Evolutionary conservation across 2,329 filamentous ascomycete genomes (phyloP).

Genomic region (Ophiostoma novo-ulmi): DNA sequence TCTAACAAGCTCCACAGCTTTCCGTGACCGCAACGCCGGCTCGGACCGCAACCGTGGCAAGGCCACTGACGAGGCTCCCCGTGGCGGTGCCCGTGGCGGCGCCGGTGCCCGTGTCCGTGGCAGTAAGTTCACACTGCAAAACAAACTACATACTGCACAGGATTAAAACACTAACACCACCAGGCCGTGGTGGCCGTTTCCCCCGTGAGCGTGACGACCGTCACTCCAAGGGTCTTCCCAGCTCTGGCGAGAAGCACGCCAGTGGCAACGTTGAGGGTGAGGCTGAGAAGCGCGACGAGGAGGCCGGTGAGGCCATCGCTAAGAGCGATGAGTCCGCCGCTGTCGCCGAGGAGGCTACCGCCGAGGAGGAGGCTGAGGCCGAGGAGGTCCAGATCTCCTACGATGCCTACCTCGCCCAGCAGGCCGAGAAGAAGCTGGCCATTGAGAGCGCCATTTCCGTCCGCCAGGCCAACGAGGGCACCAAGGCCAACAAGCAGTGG

Average conservation of each 20-base stretch:
- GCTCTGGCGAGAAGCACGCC: slow-evolving; percentile 80
- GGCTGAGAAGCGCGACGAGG: slow-evolving; percentile 84
- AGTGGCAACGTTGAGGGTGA: slow-evolving; percentile 79
- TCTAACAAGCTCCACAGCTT: slow-evolving; percentile 52
- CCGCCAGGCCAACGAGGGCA: slow-evolving; percentile 89
- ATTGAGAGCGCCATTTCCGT: slow-evolving; percentile 61
- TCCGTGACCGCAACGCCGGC: slow-evolving; percentile 82
- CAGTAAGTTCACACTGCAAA: slow-evolving; percentile 40
- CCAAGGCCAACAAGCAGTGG: slow-evolving; percentile 88
- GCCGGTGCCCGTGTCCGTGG: slow-evolving; percentile 59
- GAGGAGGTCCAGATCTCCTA: slow-evolving; percentile 90
- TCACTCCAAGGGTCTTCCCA: slow-evolving; percentile 48
- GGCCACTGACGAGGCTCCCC: slow-evolving; percentile 63
- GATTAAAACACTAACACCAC: neutral
- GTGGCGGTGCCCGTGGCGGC: slow-evolving; percentile 48
- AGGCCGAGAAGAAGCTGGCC: slow-evolving; percentile 67
- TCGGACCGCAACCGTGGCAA: slow-evolving; percentile 76
- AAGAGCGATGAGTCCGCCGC: slow-evolving; percentile 74
- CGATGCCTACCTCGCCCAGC: slow-evolving; percentile 74
- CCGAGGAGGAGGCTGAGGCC: slow-evolving; percentile 49
- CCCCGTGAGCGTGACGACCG: slow-evolving; percentile 53
- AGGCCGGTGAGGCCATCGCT: slow-evolving; percentile 84
- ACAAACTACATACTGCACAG: neutral
- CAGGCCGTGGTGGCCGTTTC: slow-evolving; percentile 51
- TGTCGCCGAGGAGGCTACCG: slow-evolving; percentile 39